These are phyloP conservation scores for Jamesozyma piceae DNA, from an alignment of 805 yeast species.

Conservation along the genomic window DNA sequence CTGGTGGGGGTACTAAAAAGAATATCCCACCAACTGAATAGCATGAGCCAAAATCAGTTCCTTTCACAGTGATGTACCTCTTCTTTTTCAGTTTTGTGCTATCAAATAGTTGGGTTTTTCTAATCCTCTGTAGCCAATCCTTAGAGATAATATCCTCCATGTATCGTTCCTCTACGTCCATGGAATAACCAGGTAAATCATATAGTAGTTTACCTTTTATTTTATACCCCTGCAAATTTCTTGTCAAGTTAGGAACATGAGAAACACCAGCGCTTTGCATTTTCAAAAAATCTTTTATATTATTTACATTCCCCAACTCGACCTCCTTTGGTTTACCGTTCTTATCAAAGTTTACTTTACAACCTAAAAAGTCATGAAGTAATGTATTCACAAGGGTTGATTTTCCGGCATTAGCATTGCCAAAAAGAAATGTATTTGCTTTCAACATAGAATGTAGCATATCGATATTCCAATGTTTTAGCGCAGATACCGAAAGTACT, in stretches of 20 bases:
- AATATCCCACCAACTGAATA: constrained; percentile 54
- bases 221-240: constrained; percentile 37
- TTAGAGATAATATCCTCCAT: constrained; percentile 25
- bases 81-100: constrained; percentile 24
- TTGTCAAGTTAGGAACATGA: constrained; percentile 63
- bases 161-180: constrained; percentile 13
- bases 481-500: constrained; percentile 18
- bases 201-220: constrained; percentile 26
- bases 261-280: constrained; percentile 31
- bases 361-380: constrained; percentile 25
- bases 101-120: constrained; percentile 28
- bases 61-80: constrained; percentile 32
- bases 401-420: constrained; percentile 64
- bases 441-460: constrained; percentile 16
- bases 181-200: constrained; percentile 36
- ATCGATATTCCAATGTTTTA: constrained; percentile 24
- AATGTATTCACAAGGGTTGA: constrained; percentile 48
- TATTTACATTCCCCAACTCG: constrained; percentile 1
- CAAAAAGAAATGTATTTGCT: constrained; percentile 43
- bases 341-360: constrained; percentile 9
- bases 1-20: constrained; percentile 45
- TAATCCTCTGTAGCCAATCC: constrained; percentile 23
- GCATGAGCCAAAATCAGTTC: constrained; percentile 33
- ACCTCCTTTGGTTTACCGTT: constrained; percentile 6
- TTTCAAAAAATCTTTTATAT: constrained; percentile 7